These are phyloP conservation scores for Paraphoma sp. DNA, from an alignment of 2,329 filamentous ascomycete genomes.

Conservation along the genomic window DNA sequence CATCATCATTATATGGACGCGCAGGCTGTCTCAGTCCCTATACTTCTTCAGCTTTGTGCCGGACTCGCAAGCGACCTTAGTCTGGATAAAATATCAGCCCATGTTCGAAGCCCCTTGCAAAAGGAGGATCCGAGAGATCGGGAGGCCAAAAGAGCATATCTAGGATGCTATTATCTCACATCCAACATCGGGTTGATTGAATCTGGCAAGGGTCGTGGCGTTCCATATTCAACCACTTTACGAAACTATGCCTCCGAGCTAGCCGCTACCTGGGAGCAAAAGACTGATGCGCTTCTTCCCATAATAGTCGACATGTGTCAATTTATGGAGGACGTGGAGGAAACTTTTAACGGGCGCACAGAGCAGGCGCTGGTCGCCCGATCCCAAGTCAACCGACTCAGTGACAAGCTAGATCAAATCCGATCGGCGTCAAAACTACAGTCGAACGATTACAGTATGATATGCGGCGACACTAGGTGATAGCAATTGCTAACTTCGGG, in stretches of 20 bases:
- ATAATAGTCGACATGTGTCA: conserved; percentile 41
- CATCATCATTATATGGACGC: conserved; percentile 47
- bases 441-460: conserved; percentile 38
- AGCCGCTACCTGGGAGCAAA: conserved; percentile 37
- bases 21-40: conserved; percentile 41
- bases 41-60: conserved; percentile 43
- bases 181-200: conserved; percentile 37
- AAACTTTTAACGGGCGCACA: conserved; percentile 36
- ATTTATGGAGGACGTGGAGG: conserved; percentile 45
- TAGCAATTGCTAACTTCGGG: conserved; percentile 12
- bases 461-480: not conserved
- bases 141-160: conserved; percentile 43
- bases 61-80: conserved; percentile 41
- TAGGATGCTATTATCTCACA: conserved; percentile 45
- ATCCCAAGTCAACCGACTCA: conserved; percentile 41
- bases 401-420: conserved; percentile 43
- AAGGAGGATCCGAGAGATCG: conserved; percentile 30
- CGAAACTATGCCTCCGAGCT: conserved; percentile 42
- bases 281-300: conserved; percentile 38
- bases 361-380: conserved; percentile 39
- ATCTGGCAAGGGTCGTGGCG: conserved; percentile 25
- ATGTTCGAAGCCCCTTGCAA: conserved; percentile 23
- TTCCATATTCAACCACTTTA: conserved; percentile 35
- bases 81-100: conserved; percentile 33
- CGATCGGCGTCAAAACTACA: conserved; percentile 35